These are phyloP conservation scores for Arthrobotrys entomopaga DNA, from an alignment of 2,329 filamentous ascomycete species.

Conservation along the genomic window DNA sequence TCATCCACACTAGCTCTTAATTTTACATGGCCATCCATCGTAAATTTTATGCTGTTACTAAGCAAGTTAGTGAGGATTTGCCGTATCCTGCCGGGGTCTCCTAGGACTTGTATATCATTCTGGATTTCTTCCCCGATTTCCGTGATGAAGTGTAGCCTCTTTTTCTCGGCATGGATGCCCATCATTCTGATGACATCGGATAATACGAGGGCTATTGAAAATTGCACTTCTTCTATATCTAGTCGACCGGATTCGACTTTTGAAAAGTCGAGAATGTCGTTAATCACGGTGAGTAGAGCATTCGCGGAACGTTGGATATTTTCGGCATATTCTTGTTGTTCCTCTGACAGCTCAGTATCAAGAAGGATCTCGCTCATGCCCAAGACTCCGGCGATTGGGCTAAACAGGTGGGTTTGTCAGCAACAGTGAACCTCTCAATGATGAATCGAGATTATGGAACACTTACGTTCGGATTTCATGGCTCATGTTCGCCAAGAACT, in stretches of 20 bases:
- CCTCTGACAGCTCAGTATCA: slow-evolving; percentile 74
- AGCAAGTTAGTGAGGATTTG: slow-evolving; percentile 85
- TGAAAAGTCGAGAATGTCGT: slow-evolving; percentile 89
- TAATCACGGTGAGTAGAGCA: slow-evolving; percentile 84
- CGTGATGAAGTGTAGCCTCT: slow-evolving; percentile 77
- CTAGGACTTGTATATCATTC: slow-evolving; percentile 72
- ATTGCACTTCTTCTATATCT: slow-evolving; percentile 83
- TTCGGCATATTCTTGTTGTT: slow-evolving; percentile 78
- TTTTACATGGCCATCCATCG: slow-evolving; percentile 73
- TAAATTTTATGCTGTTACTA: slow-evolving; percentile 81
- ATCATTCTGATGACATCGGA: slow-evolving; percentile 88
- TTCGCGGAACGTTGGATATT: slow-evolving; percentile 83
- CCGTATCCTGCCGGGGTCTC: slow-evolving; percentile 82
- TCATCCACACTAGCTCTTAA: slow-evolving; percentile 73
- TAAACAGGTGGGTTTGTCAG: not conserved
- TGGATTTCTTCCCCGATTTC: slow-evolving; percentile 73
- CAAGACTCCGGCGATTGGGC: slow-evolving; percentile 81
- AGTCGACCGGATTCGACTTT: slow-evolving; percentile 82
- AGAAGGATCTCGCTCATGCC: slow-evolving; percentile 80
- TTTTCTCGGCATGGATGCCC: slow-evolving; percentile 81
- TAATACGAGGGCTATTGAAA: slow-evolving; percentile 77
- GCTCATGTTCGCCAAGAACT: slow-evolving; percentile 77
- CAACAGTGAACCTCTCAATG: not conserved
- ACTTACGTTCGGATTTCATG: slow-evolving; percentile 70
- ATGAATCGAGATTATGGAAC: not conserved